Conservation (phyloP, 192 early-diverging fungal species). For the Coemansia sp. region DNA sequence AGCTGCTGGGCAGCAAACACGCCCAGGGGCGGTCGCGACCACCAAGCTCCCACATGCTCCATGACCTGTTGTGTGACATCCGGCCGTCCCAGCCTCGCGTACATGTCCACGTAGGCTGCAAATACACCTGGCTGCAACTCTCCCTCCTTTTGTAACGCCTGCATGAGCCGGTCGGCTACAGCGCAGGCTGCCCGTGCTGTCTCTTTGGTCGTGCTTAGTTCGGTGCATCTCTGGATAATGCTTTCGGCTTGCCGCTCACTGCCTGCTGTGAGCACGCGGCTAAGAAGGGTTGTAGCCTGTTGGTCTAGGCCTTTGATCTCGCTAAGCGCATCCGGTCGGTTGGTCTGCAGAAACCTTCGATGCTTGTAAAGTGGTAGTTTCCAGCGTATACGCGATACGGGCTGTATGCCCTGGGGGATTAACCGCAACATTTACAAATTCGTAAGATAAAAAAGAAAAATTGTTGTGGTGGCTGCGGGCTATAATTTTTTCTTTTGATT, state of each 20-base stretch:
- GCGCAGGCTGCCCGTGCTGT: conserved; percentile 2
- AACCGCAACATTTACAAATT: neutral
- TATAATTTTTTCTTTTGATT: neutral
- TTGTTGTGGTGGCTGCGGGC: neutral
- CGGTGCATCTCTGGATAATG: conserved; percentile 4
- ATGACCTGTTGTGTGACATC: conserved; percentile 38
- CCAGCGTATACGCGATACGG: too few species aligned
- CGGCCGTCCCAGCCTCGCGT: conserved; percentile 38
- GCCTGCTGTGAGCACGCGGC: neutral
- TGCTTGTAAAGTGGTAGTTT: too few species aligned
- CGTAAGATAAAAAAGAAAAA: neutral
- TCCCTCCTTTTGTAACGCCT: neutral
- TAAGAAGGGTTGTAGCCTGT: neutral
- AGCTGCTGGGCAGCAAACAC: conserved; percentile 26
- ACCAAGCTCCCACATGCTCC: conserved; percentile 6
- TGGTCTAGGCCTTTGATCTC: conserved; percentile 3
- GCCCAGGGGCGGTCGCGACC: conserved; percentile 18
- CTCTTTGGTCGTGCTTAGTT: neutral
- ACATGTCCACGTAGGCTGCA: conserved; percentile 29
- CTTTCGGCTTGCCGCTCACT: conserved; percentile 4
- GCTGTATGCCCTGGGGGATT: too few species aligned
- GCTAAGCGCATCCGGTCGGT: too few species aligned
- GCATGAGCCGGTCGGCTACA: conserved; percentile 26
- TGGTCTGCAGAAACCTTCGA: too few species aligned
- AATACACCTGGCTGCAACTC: neutral